Evolutionary conservation across 352 stramenopile genomes (phyloP), one percentile per base, ranked within the genome.

Genomic region (Globisporangium uncinulatum): DNA sequence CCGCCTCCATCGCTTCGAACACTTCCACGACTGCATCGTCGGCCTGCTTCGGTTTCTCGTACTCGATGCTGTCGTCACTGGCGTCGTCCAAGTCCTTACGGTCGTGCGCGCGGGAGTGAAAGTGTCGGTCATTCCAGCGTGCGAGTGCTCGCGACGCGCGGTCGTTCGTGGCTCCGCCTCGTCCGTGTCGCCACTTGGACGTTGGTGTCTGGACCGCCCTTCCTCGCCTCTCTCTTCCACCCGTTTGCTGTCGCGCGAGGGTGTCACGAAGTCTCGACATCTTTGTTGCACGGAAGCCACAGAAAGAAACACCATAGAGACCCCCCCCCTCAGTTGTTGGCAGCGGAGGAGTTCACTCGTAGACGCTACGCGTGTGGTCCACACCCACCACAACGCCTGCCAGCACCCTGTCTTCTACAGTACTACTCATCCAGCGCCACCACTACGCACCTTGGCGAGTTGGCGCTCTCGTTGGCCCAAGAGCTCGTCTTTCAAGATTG

Each of bases 401-500:
- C 24, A 29, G 24, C 24, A 29, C 24, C 24, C 24, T 29, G 24
- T 29, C 24, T 29, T 29, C 24, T 29, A 29, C 4, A 19, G 29
- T 29, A 39, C 37, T 21, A 19, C 29, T 11, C n/a, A 39, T 19
- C 17, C 19, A 11, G 11, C 15, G 17, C 5, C 4, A 57, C 0
- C 8, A 32, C 20, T 21, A 60, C 46, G 32, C 45, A 82, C 69
- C 59, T 39, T 57, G 14, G 65, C 51, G 11, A 82, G 45, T 21
- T 87, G 56, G 3, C 55, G 55, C 47, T 77, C 63, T 10, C 81
- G 74, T 50, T 88, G 81, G 9, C 62, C 55, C 5, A 75, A 44
- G 0, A 89, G 63, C 41, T 91, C 76, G 5, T 84, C 65, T 54
- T 82, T 77, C 54, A 69, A 87, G 10, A 91, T 62, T 50, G 79